Evolutionary conservation across 2,329 filamentous ascomycete genomes (phyloP).

Genomic region (Calonectria pauciramosa): DNA sequence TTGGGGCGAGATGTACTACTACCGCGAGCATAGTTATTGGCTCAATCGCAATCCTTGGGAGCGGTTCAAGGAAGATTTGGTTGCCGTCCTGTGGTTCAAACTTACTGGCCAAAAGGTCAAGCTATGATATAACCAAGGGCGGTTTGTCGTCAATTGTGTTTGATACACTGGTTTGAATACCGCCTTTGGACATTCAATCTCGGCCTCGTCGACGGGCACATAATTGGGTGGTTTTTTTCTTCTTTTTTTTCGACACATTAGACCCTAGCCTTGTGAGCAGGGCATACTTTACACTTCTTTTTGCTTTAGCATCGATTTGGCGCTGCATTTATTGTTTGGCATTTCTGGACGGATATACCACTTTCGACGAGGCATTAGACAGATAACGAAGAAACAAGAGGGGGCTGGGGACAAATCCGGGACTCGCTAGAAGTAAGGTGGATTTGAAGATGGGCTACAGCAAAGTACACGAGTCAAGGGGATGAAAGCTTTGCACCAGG

Average conservation of each 20-base stretch:
- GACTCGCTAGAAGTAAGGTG: not conserved
- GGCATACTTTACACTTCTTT: conserved; percentile 7
- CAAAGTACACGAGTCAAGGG: not conserved
- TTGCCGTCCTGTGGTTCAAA: conserved; percentile 74
- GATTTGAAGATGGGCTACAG: not conserved
- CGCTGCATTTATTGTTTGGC: conserved; percentile 19
- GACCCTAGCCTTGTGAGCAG: not conserved
- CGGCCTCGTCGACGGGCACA: not conserved
- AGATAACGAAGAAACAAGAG: conserved; percentile 8
- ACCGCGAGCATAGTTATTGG: conserved; percentile 90
- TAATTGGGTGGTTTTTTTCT: not conserved
- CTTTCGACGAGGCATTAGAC: conserved; percentile 20
- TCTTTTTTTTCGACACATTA: not conserved
- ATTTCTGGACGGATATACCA: conserved; percentile 30
- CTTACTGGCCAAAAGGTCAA: conserved; percentile 73
- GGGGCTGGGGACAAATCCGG: not conserved
- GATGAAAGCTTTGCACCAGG: not conserved
- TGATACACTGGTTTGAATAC: conserved; percentile 9
- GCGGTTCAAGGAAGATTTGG: conserved; percentile 76
- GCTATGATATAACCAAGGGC: conserved; percentile 53
- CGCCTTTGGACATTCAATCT: conserved; percentile 2
- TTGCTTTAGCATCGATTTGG: conserved; percentile 8
- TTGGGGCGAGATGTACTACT: conserved; percentile 98
- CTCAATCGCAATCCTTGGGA: conserved; percentile 90
- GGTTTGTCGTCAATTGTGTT: not conserved